Evolutionary conservation across 805 yeast species (phyloP).

Genomic region (Suhomyces sp.): DNA sequence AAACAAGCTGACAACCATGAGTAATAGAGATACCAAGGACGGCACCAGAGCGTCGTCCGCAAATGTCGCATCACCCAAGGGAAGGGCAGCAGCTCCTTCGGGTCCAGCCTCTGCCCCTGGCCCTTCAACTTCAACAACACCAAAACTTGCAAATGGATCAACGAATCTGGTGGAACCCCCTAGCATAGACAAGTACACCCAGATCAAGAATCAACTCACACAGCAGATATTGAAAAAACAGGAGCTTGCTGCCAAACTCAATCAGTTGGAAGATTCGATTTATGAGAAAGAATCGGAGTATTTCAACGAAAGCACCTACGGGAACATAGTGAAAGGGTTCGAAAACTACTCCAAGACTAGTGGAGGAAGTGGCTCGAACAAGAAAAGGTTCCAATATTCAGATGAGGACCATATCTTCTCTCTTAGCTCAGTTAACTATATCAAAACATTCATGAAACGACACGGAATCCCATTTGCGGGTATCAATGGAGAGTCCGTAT

Average conservation of each 20-base stretch:
- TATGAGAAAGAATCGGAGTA: slow-evolving; percentile 78
- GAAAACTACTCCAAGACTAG: slow-evolving; percentile 67
- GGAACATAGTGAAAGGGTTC: slow-evolving; percentile 89
- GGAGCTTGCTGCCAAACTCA: slow-evolving; percentile 62
- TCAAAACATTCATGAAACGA: slow-evolving; percentile 52
- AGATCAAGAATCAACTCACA: slow-evolving; percentile 63
- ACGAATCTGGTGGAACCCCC: slow-evolving; percentile 19
- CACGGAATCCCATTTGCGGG: slow-evolving; percentile 32
- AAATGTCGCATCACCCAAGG: too few relatives aligned
- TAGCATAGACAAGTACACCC: slow-evolving; percentile 55
- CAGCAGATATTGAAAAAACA: slow-evolving; percentile 61
- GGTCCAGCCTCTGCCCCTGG: too few relatives aligned
- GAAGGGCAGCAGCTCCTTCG: too few relatives aligned
- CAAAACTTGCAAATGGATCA: too few relatives aligned
- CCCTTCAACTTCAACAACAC: too few relatives aligned
- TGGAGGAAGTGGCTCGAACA: slow-evolving; percentile 28
- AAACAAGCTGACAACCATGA: too few relatives aligned
- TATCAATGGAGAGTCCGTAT: slow-evolving; percentile 15
- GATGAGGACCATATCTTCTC: slow-evolving; percentile 84
- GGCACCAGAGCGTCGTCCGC: too few relatives aligned
- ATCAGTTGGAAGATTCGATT: slow-evolving; percentile 70
- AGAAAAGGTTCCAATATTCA: slow-evolving; percentile 52
- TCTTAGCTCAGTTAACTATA: slow-evolving; percentile 67
- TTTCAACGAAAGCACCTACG: slow-evolving; percentile 66
- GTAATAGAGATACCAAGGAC: too few relatives aligned